Conservation (phyloP, 2,329 filamentous ascomycete species). For the Septoria linicola region DNA sequence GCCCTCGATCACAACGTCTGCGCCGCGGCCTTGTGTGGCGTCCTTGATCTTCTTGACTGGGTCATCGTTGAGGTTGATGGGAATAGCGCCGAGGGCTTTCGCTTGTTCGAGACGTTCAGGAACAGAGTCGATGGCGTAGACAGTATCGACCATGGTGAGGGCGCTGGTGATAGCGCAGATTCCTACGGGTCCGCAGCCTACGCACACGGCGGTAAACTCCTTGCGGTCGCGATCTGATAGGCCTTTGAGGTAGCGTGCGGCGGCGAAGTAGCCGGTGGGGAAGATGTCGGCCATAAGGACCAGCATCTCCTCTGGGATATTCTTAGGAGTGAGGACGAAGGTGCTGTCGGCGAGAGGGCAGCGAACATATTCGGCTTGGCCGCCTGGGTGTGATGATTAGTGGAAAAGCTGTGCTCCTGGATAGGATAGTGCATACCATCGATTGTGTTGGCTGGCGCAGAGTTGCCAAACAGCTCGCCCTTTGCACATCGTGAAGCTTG, state of each 20-base stretch:
- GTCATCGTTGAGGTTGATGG: constrained; percentile 65
- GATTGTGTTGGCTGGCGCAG: constrained; percentile 36
- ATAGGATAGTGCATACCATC: constrained; percentile 17
- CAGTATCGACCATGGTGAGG: constrained; percentile 36
- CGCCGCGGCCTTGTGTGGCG: constrained; percentile 75
- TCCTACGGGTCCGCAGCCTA: constrained; percentile 79
- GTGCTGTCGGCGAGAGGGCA: constrained; percentile 80
- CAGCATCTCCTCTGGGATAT: constrained; percentile 70
- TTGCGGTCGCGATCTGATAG: constrained; percentile 57
- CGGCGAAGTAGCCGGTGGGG: constrained; percentile 78
- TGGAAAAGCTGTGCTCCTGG: no score
- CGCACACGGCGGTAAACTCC: constrained; percentile 70
- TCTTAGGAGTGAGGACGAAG: constrained; percentile 68
- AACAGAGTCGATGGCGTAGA: constrained; percentile 53
- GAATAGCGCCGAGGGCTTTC: constrained; percentile 71
- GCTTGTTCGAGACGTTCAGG: constrained; percentile 73
- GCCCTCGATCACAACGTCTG: constrained; percentile 72
- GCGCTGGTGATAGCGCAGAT: constrained; percentile 62
- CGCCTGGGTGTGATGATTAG: constrained; percentile 12
- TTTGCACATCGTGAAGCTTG: constrained; percentile 75
- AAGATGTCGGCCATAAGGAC: constrained; percentile 91
- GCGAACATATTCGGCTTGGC: constrained; percentile 54
- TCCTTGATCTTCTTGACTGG: constrained; percentile 67
- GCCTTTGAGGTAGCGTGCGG: constrained; percentile 71
- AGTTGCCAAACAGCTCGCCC: constrained; percentile 60